Evolutionary conservation across 2,329 filamentous ascomycete genomes (phyloP).

Genomic region (Nothopassalora personata): DNA sequence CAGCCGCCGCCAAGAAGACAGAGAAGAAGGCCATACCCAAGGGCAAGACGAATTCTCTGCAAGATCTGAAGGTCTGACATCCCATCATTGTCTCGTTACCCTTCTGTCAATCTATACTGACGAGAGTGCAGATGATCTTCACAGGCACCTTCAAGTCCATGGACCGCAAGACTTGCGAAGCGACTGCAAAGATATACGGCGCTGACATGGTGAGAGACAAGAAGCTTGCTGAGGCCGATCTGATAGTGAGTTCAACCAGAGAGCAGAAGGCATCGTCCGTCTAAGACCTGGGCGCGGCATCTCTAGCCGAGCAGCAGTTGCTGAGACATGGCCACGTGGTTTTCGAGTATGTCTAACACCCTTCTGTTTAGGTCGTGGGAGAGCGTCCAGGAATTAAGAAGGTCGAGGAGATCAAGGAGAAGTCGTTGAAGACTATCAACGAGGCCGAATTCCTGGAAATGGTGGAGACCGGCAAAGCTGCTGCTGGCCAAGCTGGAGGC

Average conservation of each 20-base stretch:
- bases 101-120: background rate
- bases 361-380: background rate
- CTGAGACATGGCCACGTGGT: too few relatives aligned
- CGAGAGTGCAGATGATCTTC: conserved; percentile 2
- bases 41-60: conserved; percentile 4
- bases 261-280: background rate
- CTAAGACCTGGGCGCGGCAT: too few relatives aligned
- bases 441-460: conserved; percentile 15
- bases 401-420: conserved; percentile 17
- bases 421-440: conserved; percentile 10
- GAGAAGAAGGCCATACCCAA: conserved; percentile 2
- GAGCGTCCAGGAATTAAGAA: conserved; percentile 11
- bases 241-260: conserved; percentile 4
- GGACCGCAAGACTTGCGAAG: conserved; percentile 14
- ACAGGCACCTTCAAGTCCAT: conserved; percentile 11
- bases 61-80: conserved; percentile 2
- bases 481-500: background rate
- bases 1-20: background rate
- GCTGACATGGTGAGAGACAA: conserved; percentile 3
- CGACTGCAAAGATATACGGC: conserved; percentile 11
- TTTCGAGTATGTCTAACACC: background rate
- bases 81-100: background rate
- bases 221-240: conserved; percentile 12
- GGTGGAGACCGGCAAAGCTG: conserved; percentile 7
- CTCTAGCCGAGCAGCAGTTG: too few relatives aligned